Base-by-base conservation (phyloP, 257 asterid genomes). In the Buddleja alternifolia region DNA sequence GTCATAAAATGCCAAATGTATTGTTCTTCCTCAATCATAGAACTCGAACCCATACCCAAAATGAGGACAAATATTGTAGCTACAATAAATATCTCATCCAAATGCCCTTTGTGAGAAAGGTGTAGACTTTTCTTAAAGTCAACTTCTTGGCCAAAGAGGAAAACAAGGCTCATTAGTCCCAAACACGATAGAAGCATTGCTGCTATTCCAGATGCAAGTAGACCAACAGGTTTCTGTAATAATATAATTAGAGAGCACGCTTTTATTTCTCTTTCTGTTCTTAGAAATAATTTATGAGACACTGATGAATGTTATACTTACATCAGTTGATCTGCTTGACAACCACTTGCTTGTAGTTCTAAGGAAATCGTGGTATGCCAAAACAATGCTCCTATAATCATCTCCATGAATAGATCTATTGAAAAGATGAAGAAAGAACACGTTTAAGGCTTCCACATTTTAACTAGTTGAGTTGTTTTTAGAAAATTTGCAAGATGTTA, bases 21-120 rank as follows among this genome's bases (percentile, higher is more conserved):
- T 48, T 93, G 98, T 67, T 93, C 97, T 74, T 93, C 98, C 76
- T 93, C 98, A 45, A 93, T 80, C 93, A 90, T 86, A 66, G 97
- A 93, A 81, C 96, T 90, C n/a, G 98, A 90, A 52, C 96, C 96
- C 98, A 93, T 90, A 75, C 95, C 86, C 46, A 73, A 42, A 37
- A 93, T 55, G 58, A 86, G 78, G 70, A 83, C 65, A 59, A 75
- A 75, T 61, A 86, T 72, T 50, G 83, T 75, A 53, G 81, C 79
- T 17, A 75, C 51, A 42, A 64, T 50, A 79, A 90, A 80, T 48
- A 5, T 64, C 73, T 86, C 92, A 48, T 86, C 96, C 77, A 90
- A 78, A 78, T 72, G 78, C 95, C 94, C 81, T 55, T 45, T 60
- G n/a, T 29, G 59, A 34, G 79, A 71, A 40, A 64, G 25, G 37